Base-by-base conservation (phyloP, 2,329 filamentous ascomycete genomes). In the Trichophyton simii region DNA sequence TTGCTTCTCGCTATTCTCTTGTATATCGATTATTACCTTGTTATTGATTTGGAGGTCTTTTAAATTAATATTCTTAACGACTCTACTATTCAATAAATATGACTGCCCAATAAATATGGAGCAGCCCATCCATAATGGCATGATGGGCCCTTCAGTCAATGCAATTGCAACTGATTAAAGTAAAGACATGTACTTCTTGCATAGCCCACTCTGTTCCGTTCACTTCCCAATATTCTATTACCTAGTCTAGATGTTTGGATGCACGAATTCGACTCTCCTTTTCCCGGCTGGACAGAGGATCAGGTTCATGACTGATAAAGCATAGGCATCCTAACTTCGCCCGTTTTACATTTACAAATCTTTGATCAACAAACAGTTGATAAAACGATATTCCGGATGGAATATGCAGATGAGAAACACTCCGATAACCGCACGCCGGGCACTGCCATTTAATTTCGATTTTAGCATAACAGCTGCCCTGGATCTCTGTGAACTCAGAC, bases 191-290 rank as follows among this genome's bases (percentile, higher is more conserved):
- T 28, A 15, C 22, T 15, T n/a, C 3, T 25, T 59, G 34, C 7
- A 36, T 36, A 8, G 6, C 20, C 1, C 15, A n/a, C 44, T 61
- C 28, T 44, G 11, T 28, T 36, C 58, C 46, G 28, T 55, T 54
- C 31, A 46, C 18, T 62, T 57, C 9, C 8, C 3, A 36, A 36
- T 36, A 36, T 11, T 36, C 7, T 36, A 36, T 36, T 11, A 22
- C 22, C 22, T 22, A 36, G 0, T 36, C 42, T 46, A 62, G 61
- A 60, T 62, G 4, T 57, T 62, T 31, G 57, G 6, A 62, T 62
- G 61, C 34, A 18, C 7, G 20, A 55, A 6, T 62, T 63, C 38
- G 8, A 61, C 3, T 58, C 62, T 60, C 44, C 31, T 55, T 54
- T 60, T 15, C 46, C 61, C 9, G 50, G 58, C 28, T 34, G 38